Base-by-base conservation (phyloP, 306 rosid genomes). In the Vicia faba region DNA sequence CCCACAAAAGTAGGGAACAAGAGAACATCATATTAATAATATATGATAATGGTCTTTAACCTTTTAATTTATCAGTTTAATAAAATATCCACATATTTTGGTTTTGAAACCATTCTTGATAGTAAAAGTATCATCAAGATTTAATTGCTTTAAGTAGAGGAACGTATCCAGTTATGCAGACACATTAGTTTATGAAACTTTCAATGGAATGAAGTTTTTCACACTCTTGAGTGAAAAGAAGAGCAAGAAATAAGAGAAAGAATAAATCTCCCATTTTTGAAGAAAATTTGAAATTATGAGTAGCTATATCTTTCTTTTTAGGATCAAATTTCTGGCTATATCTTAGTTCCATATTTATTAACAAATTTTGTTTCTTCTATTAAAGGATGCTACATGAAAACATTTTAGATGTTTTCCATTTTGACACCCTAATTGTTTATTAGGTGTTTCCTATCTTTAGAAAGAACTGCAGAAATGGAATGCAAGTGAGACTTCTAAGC, bases 391-490 rank as follows among this genome's bases (percentile, higher is more conserved):
- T 39, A 50, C 45, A 68, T 49, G 60, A 45, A 55, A 20, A 51
- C 19, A 56, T 8, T 62, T 60, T 18, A 53, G 63, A 57, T 61
- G 61, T 40, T 63, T 70, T 45, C 46, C 56, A 41, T 67, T 55
- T 45, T 80, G 80, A 75, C 82, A 39, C 70, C 54, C 73, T 63
- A 51, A 49, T 51, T 66, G 74, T 78, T 46, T 74, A 56, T 69
- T 88, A 93, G 98, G 97, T 86, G 57, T 77, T 93, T 84, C 88
- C 96, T 41, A 75, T 78, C 74, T 78, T 88, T 55, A 73, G 79
- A 67, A 78, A 76, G 78, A 83, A 84, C 43, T 77, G 84, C 77
- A 61, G 84, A 74, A 83, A 78, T 28, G 79, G 78, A 79, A 77
- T 80, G 71, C 91, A 86, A 80, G 85, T 69, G 73, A 82, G 83